phyloP scores from a whole-genome alignment of 768 basidiomycete species.

The Panellus pusillus region DNA sequence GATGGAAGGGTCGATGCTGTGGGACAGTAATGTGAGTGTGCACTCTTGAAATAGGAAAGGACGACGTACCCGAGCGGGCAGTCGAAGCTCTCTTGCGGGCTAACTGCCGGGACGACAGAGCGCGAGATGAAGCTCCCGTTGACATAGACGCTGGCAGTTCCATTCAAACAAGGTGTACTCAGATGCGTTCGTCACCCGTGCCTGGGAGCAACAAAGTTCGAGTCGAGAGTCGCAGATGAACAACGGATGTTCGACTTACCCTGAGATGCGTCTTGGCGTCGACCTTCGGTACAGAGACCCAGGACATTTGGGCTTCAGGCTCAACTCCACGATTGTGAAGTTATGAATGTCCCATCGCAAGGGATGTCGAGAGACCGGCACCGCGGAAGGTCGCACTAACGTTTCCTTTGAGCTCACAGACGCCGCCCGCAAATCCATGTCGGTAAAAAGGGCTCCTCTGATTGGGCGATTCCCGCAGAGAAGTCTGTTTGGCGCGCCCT shows the following conservation, averaged over 20 bases:
- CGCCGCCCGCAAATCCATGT: slow-evolving; percentile 1
- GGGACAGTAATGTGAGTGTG: too few species aligned
- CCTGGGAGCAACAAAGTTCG: slow-evolving; percentile 16
- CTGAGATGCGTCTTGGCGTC: slow-evolving; percentile 27
- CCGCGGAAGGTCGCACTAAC: slow-evolving; percentile 31
- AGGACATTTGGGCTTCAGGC: slow-evolving; percentile 26
- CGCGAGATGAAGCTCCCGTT: slow-evolving; percentile 32
- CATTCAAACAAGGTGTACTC: slow-evolving; percentile 27
- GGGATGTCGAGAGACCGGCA: slow-evolving; percentile 28
- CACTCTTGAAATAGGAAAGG: neutral
- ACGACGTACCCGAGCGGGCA: slow-evolving; percentile 31
- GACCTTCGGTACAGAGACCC: slow-evolving; percentile 30
- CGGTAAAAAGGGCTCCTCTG: neutral
- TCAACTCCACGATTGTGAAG: slow-evolving; percentile 29
- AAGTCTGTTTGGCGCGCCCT: too few species aligned
- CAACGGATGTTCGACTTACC: slow-evolving; percentile 10
- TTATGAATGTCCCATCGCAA: slow-evolving; percentile 28
- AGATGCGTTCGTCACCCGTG: slow-evolving; percentile 30
- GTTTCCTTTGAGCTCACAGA: slow-evolving; percentile 21
- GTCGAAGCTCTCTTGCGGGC: slow-evolving; percentile 31
- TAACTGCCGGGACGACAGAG: slow-evolving; percentile 25
- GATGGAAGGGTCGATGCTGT: slow-evolving; percentile 28
- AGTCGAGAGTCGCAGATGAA: neutral
- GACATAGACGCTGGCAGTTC: slow-evolving; percentile 29
- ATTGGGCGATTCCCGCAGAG: neutral